Percentiles rank a stretch among this genome's conserved stretches.
Conservation (phyloP, 257 asterid species). For the Scutellaria barbata region DNA sequence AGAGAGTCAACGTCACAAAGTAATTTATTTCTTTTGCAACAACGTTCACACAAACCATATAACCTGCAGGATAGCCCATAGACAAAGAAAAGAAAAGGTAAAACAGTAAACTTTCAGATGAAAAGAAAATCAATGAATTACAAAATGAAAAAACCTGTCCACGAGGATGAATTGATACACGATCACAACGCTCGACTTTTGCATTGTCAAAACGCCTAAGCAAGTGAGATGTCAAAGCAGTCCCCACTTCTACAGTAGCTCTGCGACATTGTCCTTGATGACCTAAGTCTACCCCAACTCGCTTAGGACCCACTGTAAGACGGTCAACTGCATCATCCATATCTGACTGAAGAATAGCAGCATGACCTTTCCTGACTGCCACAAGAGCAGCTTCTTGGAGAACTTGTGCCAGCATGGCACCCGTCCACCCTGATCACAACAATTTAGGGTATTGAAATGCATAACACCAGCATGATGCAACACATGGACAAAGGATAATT, state of each 20-base stretch:
- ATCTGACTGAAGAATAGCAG: conserved; percentile 75
- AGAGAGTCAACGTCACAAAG: too few relatives aligned
- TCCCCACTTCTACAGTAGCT: conserved; percentile 86
- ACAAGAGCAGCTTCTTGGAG: conserved; percentile 99
- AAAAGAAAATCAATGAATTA: conserved; percentile 19
- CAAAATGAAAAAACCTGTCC: conserved; percentile 67
- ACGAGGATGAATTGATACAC: conserved; percentile 92
- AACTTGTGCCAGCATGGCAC: conserved; percentile 96
- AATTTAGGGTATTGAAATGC: conserved; percentile 26
- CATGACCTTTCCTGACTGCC: conserved; percentile 89
- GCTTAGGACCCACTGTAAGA: conserved; percentile 95
- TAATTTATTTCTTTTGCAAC: too few relatives aligned
- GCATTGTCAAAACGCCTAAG: conserved; percentile 83
- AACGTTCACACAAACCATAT: too few relatives aligned
- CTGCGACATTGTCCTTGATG: conserved; percentile 95
- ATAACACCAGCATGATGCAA: conserved; percentile 8
- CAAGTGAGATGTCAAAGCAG: conserved; percentile 87
- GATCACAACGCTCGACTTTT: conserved; percentile 81
- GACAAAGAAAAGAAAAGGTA: not conserved
- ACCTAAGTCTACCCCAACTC: conserved; percentile 74
- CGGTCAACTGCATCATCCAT: conserved; percentile 97
- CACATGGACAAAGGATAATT: not conserved
- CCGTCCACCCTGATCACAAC: conserved; percentile 83
- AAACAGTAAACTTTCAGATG: conserved; percentile 9
- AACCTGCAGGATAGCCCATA: not conserved